These are phyloP conservation scores for Aegilops longissima DNA, from an alignment of 176 grass and related monocot species.

Conservation along the genomic window DNA sequence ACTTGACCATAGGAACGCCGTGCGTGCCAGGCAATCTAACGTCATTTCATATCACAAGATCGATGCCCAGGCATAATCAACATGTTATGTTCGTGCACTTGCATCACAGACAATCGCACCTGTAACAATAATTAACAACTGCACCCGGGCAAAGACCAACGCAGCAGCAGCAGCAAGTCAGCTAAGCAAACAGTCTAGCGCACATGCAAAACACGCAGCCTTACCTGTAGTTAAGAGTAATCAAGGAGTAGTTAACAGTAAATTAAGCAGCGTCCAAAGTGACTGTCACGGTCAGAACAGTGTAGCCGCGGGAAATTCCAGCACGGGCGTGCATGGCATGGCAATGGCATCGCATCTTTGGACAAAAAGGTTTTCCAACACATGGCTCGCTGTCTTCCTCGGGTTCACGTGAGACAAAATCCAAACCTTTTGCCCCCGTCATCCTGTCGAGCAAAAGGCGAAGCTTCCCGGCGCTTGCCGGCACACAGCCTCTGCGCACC, in stretches of 20 bases:
- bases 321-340: neutral
- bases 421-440: neutral
- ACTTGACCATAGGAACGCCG: neutral
- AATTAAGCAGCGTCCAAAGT: neutral
- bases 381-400: slow-evolving; percentile 14
- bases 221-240: no score
- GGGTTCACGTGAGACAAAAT: slow-evolving; percentile 35
- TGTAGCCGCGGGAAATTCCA: slow-evolving; percentile 33
- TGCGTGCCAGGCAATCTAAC: neutral
- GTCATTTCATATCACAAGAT: neutral
- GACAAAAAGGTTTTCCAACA: slow-evolving; percentile 1
- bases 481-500: neutral
- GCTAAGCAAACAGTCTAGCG: neutral
- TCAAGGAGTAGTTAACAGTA: neutral
- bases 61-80: neutral
- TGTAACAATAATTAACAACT: slow-evolving; percentile 1
- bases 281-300: slow-evolving; percentile 15
- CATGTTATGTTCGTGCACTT: neutral
- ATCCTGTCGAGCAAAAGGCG: slow-evolving; percentile 37
- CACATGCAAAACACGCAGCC: neutral
- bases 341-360: neutral
- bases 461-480: slow-evolving; percentile 33
- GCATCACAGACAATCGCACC: neutral
- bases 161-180: neutral
- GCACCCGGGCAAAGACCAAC: neutral